Base-by-base conservation (phyloP, 768 basidiomycete species). In the Auricularia auricula-judae region DNA sequence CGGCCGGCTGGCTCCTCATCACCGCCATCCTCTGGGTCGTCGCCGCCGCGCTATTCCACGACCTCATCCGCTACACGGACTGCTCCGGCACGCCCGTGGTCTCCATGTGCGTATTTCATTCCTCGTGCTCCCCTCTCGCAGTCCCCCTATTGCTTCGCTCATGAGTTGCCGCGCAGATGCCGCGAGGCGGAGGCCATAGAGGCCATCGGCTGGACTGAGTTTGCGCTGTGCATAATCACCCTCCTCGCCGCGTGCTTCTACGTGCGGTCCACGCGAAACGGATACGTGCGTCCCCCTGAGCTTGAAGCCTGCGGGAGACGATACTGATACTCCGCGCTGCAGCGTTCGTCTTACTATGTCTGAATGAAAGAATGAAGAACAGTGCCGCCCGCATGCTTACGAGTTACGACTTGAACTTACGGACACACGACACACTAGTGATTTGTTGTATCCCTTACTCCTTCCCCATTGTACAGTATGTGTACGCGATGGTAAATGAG, bases 161-260 rank as follows among this genome's bases (percentile, higher is more conserved):
- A 35, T 39, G 29, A 29, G 2, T 29, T 29, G 29, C 29, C 60
- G 63, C 67, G 66, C 67, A 87, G 84, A 68, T 91, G 90, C 74
- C 80, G 86, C 67, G 85, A 89, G 72, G 82, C 83, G 2, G 75
- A 90, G 66, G 88, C 88, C 3, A 84, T 89, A 5, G 86, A 88
- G 73, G 85, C 85, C 1, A 71, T 91, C 16, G 88, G 87, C 3
- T 91, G 89, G 89, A 82, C 86, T 61, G 87, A 89, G 67, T 85
- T 89, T 66, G 81, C 79, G 5, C 72, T 91, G 21, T 86, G 86
- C 69, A 63, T 79, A 11, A 63, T 85, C 66, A 83, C 86, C 5
- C 72, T 88, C 53, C 63, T 80, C 3, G 77, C 79, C 36, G 87
- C 88, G 12, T 80, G 83, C 56, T 71, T 80, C 68, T 84, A 82